Base-by-base conservation (phyloP, 2,329 filamentous ascomycete genomes). In the Colletotrichum phormii region DNA sequence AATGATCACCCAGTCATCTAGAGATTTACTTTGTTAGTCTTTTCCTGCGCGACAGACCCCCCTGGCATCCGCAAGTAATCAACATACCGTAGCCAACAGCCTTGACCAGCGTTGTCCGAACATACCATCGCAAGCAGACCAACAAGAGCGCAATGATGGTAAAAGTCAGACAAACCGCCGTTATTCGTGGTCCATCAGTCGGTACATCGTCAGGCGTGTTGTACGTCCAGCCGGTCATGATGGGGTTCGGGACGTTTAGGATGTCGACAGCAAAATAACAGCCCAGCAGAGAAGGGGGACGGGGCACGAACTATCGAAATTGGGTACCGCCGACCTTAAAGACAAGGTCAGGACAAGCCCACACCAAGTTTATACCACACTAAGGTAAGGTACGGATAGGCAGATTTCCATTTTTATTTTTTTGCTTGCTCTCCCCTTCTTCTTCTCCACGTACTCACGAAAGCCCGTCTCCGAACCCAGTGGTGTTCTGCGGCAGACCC, bases 211-310 rank as follows among this genome's bases (percentile, higher is more conserved):
- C 76, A 3, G 73, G 66, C 24, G 81, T 79, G 75, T 83, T 83
- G 77, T 79, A 81, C 8, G 80, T 81, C 82, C 82, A 84, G 46
- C 78, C 79, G 81, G 82, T 83, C 59, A 29, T 64, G 49, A 33
- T 62, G 42, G 24, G n/a, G n/a, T 13, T 4, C n/a, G 1, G 22
- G 22, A 13, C 1, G 35, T 22, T 59, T 15, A n/a, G 35, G 35
- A 13, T 15, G 24, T 13, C n/a, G n/a, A 26, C 24, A 26, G 12
- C 8, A 35, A 22, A 6, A 3, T 6, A 22, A 33, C 11, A n/a
- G n/a, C 5, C 33, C 13, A 8, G n/a, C 12, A 18, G 46, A 51
- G 26, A 11, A 9, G 29, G 12, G 22, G 29, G 42, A 29, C 13
- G 29, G 33, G 42, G 15, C 2, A 1, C 7, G 18, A 46, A 51